phyloP scores from a whole-genome alignment of 495 filamentous ascomycete species.

The Lasiosphaeria ovina region DNA sequence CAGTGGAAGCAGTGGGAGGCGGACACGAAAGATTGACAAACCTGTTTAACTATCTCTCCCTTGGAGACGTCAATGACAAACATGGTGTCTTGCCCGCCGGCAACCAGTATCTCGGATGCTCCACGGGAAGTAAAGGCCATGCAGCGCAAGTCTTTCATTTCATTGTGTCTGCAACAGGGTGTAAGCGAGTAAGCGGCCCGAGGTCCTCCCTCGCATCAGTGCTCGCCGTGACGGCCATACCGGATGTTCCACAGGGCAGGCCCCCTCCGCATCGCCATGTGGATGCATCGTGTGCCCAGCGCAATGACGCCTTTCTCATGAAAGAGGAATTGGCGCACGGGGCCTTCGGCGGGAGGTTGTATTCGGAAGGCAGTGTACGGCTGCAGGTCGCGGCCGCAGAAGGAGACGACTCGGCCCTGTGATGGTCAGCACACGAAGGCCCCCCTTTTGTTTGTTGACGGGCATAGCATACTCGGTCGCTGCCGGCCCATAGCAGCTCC shows the following conservation, averaged over 20 bases:
- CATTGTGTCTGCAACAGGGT: constrained; percentile 52
- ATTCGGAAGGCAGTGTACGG: constrained; percentile 68
- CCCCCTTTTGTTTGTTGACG: not conserved
- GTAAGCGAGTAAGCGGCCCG: not conserved
- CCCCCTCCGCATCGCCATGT: constrained; percentile 80
- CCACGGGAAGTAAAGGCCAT: constrained; percentile 92
- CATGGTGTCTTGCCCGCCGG: constrained; percentile 83
- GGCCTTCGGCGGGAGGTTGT: constrained; percentile 63
- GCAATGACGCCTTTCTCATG: constrained; percentile 83
- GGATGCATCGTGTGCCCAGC: constrained; percentile 72
- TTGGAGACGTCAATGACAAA: constrained; percentile 86
- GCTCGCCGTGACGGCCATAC: constrained; percentile 35
- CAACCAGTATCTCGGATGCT: constrained; percentile 77
- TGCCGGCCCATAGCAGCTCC: constrained; percentile 90
- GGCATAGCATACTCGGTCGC: constrained; percentile 67
- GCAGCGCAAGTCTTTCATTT: constrained; percentile 80
- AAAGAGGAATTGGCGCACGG: constrained; percentile 77
- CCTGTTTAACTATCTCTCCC: constrained; percentile 70
- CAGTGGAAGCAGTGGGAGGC: not conserved
- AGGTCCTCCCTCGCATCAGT: not conserved
- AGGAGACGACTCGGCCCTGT: constrained; percentile 81
- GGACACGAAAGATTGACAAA: constrained; percentile 23
- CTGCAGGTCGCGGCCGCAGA: constrained; percentile 76
- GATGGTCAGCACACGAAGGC: constrained; percentile 6
- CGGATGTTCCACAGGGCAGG: constrained; percentile 81